Conservation (phyloP, 768 basidiomycete genomes). For the Rhizopogon rudus region DNA sequence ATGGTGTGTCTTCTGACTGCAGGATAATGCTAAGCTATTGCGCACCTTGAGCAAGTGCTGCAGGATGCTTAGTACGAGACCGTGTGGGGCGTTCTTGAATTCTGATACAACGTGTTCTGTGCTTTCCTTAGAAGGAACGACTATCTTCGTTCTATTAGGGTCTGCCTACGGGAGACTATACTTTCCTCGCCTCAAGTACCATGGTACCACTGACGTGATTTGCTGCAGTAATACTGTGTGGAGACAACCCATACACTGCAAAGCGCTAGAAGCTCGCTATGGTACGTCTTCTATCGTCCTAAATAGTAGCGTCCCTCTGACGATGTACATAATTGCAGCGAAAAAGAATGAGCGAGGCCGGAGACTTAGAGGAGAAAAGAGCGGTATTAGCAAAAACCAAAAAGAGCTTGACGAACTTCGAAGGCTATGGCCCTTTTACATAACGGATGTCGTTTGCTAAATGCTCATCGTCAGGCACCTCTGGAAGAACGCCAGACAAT, state of each 20-base stretch:
- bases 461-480: conserved; percentile 41
- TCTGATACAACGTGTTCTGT: conserved; percentile 19
- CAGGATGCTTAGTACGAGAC: conserved; percentile 9
- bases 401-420: conserved; percentile 51
- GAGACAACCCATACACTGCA: conserved; percentile 24
- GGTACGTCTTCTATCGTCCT: conserved; percentile 37
- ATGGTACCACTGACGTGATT: conserved; percentile 16
- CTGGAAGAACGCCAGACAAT: conserved; percentile 58
- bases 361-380: conserved; percentile 56
- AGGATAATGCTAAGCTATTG: not conserved
- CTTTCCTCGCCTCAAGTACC: conserved; percentile 13
- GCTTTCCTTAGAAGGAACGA: conserved; percentile 11
- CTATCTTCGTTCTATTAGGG: no score
- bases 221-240: conserved; percentile 25
- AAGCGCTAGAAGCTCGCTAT: conserved; percentile 72
- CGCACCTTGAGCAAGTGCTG: not conserved
- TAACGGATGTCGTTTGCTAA: not conserved
- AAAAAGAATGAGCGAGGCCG: conserved; percentile 64
- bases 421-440: conserved; percentile 20
- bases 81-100: conserved; percentile 15
- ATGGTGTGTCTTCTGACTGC: conserved; percentile 17
- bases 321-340: conserved; percentile 35
- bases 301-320: not conserved
- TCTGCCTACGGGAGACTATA: no score
- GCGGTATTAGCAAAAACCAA: conserved; percentile 42